These are phyloP conservation scores for Bruguiera parviflora DNA, from an alignment of 345 rosid species.

Conservation along the genomic window DNA sequence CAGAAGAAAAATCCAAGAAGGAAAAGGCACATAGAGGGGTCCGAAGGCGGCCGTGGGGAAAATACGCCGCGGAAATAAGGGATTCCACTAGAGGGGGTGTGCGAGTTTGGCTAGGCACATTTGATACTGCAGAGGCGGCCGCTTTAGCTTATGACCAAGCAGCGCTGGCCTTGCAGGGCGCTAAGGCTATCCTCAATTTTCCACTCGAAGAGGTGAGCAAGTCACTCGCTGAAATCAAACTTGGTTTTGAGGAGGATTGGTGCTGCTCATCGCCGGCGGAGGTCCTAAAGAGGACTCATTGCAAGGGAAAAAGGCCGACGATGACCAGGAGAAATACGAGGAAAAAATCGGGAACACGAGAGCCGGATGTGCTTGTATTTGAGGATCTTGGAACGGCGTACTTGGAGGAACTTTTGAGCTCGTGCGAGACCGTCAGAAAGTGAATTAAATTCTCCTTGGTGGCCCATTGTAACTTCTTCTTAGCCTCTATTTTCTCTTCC, in stretches of 20 bases:
- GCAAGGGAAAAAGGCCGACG: constrained; percentile 37
- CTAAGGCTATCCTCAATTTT: constrained; percentile 58
- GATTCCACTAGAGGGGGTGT: constrained; percentile 58
- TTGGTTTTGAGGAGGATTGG: constrained; percentile 45
- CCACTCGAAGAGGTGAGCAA: constrained; percentile 49
- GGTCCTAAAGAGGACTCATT: constrained; percentile 57
- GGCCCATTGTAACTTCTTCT: neutral
- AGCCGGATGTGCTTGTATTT: constrained; percentile 41
- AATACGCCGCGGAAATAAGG: constrained; percentile 72
- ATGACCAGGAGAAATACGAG: constrained; percentile 26
- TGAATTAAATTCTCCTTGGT: neutral
- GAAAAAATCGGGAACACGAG: constrained; percentile 11
- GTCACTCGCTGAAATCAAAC: constrained; percentile 51
- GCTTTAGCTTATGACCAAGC: constrained; percentile 84
- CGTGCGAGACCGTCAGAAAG: neutral
- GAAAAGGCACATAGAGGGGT: constrained; percentile 58
- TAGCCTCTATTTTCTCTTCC: neutral
- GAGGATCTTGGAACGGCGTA: constrained; percentile 73
- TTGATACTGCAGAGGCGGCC: constrained; percentile 64
- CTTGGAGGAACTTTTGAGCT: constrained; percentile 64
- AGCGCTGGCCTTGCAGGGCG: constrained; percentile 54
- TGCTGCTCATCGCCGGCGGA: constrained; percentile 43
- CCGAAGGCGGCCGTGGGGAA: constrained; percentile 74
- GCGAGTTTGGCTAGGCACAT: constrained; percentile 79
- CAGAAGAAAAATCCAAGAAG: constrained; percentile 11